A percentile compares a stretch with the other conserved stretches of the same genome.
These are phyloP conservation scores for Trichoderma asperellum DNA, from an alignment of 2,329 filamentous ascomycete genomes.

Conservation along the genomic window DNA sequence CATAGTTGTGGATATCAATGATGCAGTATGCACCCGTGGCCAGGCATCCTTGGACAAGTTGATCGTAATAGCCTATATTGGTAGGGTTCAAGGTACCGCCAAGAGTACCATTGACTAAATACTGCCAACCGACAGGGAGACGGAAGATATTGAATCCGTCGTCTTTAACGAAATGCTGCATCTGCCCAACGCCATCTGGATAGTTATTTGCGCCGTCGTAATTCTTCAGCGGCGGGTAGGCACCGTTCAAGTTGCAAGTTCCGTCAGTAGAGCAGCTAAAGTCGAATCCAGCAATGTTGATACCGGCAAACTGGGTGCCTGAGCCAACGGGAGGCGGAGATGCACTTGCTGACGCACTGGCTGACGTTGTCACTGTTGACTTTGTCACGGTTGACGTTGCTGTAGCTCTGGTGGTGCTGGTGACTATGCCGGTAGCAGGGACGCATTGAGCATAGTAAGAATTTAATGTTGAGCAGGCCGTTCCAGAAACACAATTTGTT, in stretches of 20 bases:
- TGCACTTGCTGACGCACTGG: background rate
- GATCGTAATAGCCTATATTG: conserved; percentile 55
- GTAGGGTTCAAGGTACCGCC: conserved; percentile 51
- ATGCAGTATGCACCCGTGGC: conserved; percentile 58
- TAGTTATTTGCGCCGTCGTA: conserved; percentile 36
- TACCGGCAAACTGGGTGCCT: conserved; percentile 1
- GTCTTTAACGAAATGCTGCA: conserved; percentile 57
- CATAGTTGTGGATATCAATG: conserved; percentile 59
- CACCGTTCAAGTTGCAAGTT: conserved; percentile 29
- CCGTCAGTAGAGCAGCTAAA: conserved; percentile 50
- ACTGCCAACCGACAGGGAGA: conserved; percentile 59
- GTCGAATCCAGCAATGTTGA: conserved; percentile 35
- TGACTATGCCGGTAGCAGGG: conserved; percentile 6
- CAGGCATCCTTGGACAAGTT: conserved; percentile 58
- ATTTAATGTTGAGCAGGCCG: conserved; percentile 2
- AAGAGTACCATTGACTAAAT: conserved; percentile 53
- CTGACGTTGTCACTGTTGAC: background rate
- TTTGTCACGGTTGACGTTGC: background rate
- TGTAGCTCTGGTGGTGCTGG: background rate
- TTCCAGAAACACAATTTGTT: conserved; percentile 2
- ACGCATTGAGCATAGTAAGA: conserved; percentile 15
- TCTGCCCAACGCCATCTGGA: conserved; percentile 49
- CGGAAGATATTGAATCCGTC: conserved; percentile 56
- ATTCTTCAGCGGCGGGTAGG: conserved; percentile 40
- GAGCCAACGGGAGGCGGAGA: background rate